Base-by-base conservation (phyloP, 139 green algal species). In the Parachlorella kessleri region DNA sequence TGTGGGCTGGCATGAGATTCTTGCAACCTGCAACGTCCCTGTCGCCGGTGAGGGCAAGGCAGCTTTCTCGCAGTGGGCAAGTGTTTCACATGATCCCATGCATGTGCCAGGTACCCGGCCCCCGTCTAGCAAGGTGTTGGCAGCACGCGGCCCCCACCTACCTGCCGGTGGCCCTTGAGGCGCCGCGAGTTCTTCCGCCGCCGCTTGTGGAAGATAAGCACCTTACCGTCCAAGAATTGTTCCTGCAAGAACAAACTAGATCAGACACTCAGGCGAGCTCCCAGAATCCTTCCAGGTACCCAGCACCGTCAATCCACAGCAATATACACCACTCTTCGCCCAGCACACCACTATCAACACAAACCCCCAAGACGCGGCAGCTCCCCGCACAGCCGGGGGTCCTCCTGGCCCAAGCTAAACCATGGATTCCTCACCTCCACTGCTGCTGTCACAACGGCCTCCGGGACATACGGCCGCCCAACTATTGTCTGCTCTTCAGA, bases 151-250 rank as follows among this genome's bases (percentile, higher is more conserved):
- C 30, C 32, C 7, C 21, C 53, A n/a, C 4, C 36, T 55, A 84
- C 81, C 81, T 94, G 90, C 35, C 91, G 78, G 66, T 96, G 90
- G 3, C 93, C 92, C 6, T 86, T 88, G n/a, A 80, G 72, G 7
- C 91, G 75, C 37, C 89, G 83, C 39, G 92, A 97, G 79, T 94
- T 94, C 54, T 96, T 97, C 53, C 93, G 65, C 9, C 93, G 79
- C 72, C 93, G 89, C 81, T 97, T 97, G 70, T 97, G 92, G 81
- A 97, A 97, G 9, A 95, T 89, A 6, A 94, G 82, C 66, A 94
- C 89, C 75, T 95, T 96, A 55, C 83, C 93, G 66, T 97, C 91
- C 32, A 88, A 76, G 32, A 93, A 91, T 70, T 95, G 89, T 81
- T 95, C 90, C 83, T 91, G 78, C 77, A 79, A 5, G 18, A n/a